Evolutionary conservation across 1,139 yeast genomes (phyloP).

Genomic region (Suhomyces panamericanus): DNA sequence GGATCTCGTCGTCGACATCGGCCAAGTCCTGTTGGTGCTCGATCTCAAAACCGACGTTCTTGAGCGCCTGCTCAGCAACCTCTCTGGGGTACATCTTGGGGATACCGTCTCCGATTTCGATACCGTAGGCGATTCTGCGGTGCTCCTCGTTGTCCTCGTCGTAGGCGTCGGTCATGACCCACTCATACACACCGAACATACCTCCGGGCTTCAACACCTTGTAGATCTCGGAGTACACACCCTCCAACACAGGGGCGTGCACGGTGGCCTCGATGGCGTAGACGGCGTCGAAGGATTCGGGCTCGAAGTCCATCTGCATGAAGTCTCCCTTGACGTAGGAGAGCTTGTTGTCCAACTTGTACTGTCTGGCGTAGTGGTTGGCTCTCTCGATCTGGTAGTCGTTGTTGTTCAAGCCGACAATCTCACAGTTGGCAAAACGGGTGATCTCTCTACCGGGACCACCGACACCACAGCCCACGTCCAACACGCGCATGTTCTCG

Average conservation of each 20-base stretch:
- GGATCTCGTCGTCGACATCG: slow-evolving; percentile 75
- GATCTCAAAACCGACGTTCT: slow-evolving; percentile 84
- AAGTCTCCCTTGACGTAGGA: slow-evolving; percentile 95
- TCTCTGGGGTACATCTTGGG: slow-evolving; percentile 90
- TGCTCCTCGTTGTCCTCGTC: slow-evolving; percentile 87
- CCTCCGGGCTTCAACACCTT: slow-evolving; percentile 98
- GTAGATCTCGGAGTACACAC: slow-evolving; percentile 93
- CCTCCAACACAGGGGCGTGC: slow-evolving; percentile 95
- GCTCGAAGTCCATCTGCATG: slow-evolving; percentile 97
- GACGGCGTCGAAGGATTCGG: slow-evolving; percentile 89
- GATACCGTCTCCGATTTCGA: slow-evolving; percentile 97
- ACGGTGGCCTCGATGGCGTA: slow-evolving; percentile 99
- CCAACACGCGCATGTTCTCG: slow-evolving; percentile 84
- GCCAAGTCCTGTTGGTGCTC: slow-evolving; percentile 80
- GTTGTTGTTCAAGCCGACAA: slow-evolving; percentile 93
- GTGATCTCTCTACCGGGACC: slow-evolving; percentile 98
- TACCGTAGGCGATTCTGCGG: slow-evolving; percentile 94
- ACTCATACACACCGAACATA: slow-evolving; percentile 94
- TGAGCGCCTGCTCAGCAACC: slow-evolving; percentile 86
- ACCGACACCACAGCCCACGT: slow-evolving; percentile 99
- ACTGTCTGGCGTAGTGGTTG: slow-evolving; percentile 69
- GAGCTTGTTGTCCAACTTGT: slow-evolving; percentile 69
- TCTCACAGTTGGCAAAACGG: slow-evolving; percentile 82
- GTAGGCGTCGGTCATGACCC: slow-evolving; percentile 96
- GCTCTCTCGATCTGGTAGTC: slow-evolving; percentile 97